Evolutionary conservation across 805 yeast genomes (phyloP), one percentile per base, ranked within the genome.

Genomic region (Nakazawaea ishiwadae): DNA sequence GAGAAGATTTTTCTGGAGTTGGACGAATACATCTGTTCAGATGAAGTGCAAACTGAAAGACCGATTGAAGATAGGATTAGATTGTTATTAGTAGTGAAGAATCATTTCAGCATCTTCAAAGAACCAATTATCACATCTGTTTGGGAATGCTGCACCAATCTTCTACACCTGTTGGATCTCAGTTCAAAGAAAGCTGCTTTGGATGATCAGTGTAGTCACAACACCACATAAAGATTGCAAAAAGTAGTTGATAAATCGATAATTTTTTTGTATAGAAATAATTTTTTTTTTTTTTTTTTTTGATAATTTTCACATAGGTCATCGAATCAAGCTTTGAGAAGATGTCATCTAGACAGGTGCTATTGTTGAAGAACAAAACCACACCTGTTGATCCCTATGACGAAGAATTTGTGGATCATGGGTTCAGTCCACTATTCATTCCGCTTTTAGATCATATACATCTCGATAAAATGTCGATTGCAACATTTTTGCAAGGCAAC

Each of bases 361-460:
- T 84, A 2, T 60, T 89, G 19, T 58, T 89, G 44, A 89, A 89
- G 63, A 88, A 86, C 57, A 73, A 71, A 47, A 82, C 93, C 1
- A 68, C 66, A 2, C 88, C 91, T 0, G 51, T 48, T 3, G 96
- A 88, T 53, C 80, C 81, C 0, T 88, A 89, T 52, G 69, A 75
- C 35, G 67, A 61, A 9, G 50, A 52, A 9, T 71, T 82, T 35
- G 6, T 5, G 9, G 30, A 37, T 1, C 49, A 56, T n/a, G 62
- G 66, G 0, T 71, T 60, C 47, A 53, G 54, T 0, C 71, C 84
- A 0, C 54, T 55, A 9, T 91, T 88, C 56, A 60, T 90, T 1
- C 96, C 97, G 0, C 64, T 91, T 29, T 66, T 91, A 33, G 69
- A 71, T 28, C 96, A 88, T 58, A 67, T 72, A 0, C 80, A 76